Base-by-base conservation (phyloP, 2,329 filamentous ascomycete genomes). In the Didymella pinodella region DNA sequence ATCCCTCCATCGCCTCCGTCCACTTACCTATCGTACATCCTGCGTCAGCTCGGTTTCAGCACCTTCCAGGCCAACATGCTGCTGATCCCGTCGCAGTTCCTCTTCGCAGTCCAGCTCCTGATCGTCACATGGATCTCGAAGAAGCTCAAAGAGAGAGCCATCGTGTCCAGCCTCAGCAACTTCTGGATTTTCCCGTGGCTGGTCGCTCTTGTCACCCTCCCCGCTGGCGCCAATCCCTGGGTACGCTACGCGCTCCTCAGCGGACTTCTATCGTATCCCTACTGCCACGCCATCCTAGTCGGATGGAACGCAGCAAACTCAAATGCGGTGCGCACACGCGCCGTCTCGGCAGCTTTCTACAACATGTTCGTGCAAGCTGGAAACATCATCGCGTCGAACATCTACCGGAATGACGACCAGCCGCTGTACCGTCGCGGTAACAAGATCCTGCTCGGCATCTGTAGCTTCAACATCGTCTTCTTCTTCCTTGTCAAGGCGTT, bases 11-110 rank as follows among this genome's bases (percentile, higher is more conserved):
- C 66, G 6, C 67, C 71, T 2, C 65, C 68, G 1, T 25, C 22
- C 0, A 68, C 50, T 18, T 74, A 74, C 46, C 79, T 90, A 5
- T 87, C 88, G 0, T 80, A 88, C 5, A 85, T 83, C 1, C 79
- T 90, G 6, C 82, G 82, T 45, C 76, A 79, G 1, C 77, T 89
- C 0, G 87, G 87, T 0, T 90, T 89, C 74, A 80, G 80, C 59
- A 86, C 84, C 2, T 88, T 90, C 71, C 76, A 85, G 22, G 82
- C 86, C 1, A 90, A 89, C 67, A 71, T 90, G 32, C 80, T 90
- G 7, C 82, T 84, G 2, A 89, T 90, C n/a, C 76, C 84, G 61
- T 73, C 67, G 4, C 73, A 77, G 31, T 71, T 75, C 12, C 63
- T 76, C 47, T 71, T 70, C 53, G 71, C 81, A 26, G 58, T 78